phyloP scores from a whole-genome alignment of 2,329 filamentous ascomycete species.

The Clonostachys rosea region DNA sequence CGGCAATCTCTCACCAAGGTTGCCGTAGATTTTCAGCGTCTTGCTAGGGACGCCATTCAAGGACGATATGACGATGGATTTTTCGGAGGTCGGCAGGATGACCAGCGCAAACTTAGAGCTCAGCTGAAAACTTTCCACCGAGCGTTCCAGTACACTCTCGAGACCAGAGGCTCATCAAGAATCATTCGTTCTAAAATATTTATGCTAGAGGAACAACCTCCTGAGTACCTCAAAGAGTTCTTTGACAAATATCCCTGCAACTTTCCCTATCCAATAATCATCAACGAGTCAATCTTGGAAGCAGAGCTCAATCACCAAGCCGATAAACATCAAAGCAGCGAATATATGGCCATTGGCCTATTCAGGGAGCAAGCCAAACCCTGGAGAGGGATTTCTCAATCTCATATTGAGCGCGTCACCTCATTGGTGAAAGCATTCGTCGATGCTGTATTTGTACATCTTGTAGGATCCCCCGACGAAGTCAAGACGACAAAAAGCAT shows the following conservation, averaged over 20 bases:
- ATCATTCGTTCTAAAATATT: slow-evolving; percentile 4
- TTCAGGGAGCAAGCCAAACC: slow-evolving; percentile 30
- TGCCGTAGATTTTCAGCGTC: slow-evolving; percentile 23
- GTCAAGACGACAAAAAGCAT: slow-evolving; percentile 12
- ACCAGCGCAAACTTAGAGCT: slow-evolving; percentile 18
- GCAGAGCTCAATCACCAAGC: slow-evolving; percentile 21
- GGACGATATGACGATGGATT: slow-evolving; percentile 26
- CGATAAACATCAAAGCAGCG: slow-evolving; percentile 27
- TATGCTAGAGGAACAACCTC: slow-evolving; percentile 2
- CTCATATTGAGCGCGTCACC: slow-evolving; percentile 24
- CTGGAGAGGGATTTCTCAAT: slow-evolving; percentile 29
- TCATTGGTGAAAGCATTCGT: slow-evolving; percentile 24
- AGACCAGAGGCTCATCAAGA: slow-evolving; percentile 12
- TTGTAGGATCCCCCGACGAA: slow-evolving; percentile 14
- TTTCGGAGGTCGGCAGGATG: slow-evolving; percentile 18
- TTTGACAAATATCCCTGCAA: slow-evolving; percentile 16
- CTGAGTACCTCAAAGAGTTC: slow-evolving; percentile 19
- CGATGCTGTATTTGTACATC: slow-evolving; percentile 23
- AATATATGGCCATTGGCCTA: slow-evolving; percentile 28
- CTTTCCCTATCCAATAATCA: slow-evolving; percentile 14
- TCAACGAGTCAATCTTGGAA: slow-evolving; percentile 10
- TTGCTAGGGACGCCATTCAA: slow-evolving; percentile 17
- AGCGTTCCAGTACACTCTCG: slow-evolving; percentile 18
- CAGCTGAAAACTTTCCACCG: slow-evolving; percentile 19
- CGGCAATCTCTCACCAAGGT: slow-evolving; percentile 25